Evolutionary conservation across 2,329 filamentous ascomycete genomes (phyloP).

Genomic region (Plectosphaerella plurivora): DNA sequence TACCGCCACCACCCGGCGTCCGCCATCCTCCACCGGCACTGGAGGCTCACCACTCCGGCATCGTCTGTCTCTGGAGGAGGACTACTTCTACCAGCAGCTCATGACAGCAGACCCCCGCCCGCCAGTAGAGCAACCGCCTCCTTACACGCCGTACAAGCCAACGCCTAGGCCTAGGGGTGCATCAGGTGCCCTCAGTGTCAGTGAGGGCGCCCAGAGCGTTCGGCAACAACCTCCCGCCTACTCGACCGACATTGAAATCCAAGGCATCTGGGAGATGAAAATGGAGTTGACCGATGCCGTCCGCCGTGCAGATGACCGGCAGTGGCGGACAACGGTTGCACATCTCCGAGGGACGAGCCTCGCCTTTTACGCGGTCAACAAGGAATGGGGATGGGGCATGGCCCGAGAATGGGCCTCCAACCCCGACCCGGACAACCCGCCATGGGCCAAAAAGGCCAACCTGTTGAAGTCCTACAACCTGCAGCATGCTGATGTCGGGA

Average conservation of each 20-base stretch:
- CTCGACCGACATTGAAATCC: conserved; percentile 49
- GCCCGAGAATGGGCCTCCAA: conserved; percentile 37
- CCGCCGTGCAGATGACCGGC: conserved; percentile 56
- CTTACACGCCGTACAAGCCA: conserved; percentile 28
- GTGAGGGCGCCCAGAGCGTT: not conserved
- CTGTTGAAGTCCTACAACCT: conserved; percentile 66
- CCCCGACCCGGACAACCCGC: conserved; percentile 40
- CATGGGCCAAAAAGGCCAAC: conserved; percentile 47
- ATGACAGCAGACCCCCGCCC: conserved; percentile 40
- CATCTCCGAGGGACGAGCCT: conserved; percentile 65
- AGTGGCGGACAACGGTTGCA: conserved; percentile 61
- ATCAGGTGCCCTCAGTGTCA: too few relatives aligned
- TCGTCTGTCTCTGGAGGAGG: conserved; percentile 49
- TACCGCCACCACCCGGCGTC: conserved; percentile 24
- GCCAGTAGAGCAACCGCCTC: conserved; percentile 39
- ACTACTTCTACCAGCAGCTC: conserved; percentile 47
- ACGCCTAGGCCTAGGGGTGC: conserved; percentile 2
- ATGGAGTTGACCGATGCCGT: conserved; percentile 63
- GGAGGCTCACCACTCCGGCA: not conserved
- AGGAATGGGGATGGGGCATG: conserved; percentile 46
- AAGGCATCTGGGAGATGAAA: conserved; percentile 57
- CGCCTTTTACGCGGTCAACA: conserved; percentile 60
- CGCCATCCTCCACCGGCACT: conserved; percentile 33
- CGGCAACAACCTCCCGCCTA: conserved; percentile 42
- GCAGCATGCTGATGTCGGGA: conserved; percentile 69